A percentile compares a stretch with the other conserved stretches of the same genome.
phyloP scores from a whole-genome alignment of 176 grass and related monocot genomes.

The Oryza officinalis region DNA sequence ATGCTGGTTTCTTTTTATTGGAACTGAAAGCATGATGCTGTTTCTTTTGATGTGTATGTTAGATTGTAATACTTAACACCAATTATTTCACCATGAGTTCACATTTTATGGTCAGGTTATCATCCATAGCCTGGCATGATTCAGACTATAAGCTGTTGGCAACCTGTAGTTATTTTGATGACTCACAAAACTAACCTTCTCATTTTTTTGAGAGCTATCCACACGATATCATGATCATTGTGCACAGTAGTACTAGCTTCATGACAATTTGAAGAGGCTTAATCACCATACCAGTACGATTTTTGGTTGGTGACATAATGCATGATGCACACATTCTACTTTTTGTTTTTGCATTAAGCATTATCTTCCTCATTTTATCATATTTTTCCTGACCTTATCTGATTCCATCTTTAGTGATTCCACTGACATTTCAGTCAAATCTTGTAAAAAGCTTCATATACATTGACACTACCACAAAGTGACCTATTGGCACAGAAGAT shows the following conservation, averaged over 20 bases:
- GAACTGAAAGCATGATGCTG: not conserved
- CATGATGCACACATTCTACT: not conserved
- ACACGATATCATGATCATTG: not conserved
- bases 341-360: not conserved
- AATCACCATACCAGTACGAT: not conserved
- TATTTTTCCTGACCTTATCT: not conserved
- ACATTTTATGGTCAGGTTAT: not conserved
- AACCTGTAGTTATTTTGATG: not conserved
- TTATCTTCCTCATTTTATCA: slow-evolving; percentile 10
- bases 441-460: slow-evolving; percentile 15
- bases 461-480: not conserved
- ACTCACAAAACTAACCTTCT: not conserved
- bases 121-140: not conserved
- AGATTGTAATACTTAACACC: not conserved
- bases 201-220: not conserved
- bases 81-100: not conserved
- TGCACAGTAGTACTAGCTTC: not conserved
- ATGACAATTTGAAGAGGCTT: not conserved
- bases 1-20: not conserved
- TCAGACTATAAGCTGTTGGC: not conserved
- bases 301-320: slow-evolving; percentile 6
- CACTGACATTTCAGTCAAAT: slow-evolving; percentile 15
- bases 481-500: slow-evolving; percentile 2
- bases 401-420: not conserved
- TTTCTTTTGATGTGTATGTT: slow-evolving; percentile 16